Conservation (phyloP, 108 stramenopile species). For the Pseudonitzschia multistriata region DNA sequence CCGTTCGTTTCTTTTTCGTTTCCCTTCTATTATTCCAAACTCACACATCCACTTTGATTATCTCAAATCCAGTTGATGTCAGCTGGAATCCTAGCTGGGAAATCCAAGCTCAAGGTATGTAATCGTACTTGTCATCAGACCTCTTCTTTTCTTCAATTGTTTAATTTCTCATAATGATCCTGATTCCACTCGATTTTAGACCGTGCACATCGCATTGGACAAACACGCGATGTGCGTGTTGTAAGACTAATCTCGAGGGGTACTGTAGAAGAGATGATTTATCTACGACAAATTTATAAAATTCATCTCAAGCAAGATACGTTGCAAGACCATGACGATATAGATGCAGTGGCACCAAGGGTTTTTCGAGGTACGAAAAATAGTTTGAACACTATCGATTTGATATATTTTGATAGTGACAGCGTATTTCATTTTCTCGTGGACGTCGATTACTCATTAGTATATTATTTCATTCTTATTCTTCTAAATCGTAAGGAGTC, state of each 20-base stretch:
- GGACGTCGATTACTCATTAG: not conserved
- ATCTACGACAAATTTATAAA: constrained; percentile 94
- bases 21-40: not conserved
- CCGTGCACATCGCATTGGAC: constrained; percentile 88
- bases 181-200: constrained; percentile 26
- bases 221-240: constrained; percentile 81
- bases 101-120: constrained; percentile 67
- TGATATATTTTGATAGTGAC: not conserved
- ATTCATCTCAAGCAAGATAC: constrained; percentile 85
- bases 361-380: constrained; percentile 50
- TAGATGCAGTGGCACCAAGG: constrained; percentile 35
- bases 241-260: constrained; percentile 79
- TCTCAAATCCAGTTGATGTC: constrained; percentile 52
- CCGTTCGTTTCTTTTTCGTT: not conserved
- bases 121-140: constrained; percentile 29
- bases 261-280: constrained; percentile 93
- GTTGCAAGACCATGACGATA: constrained; percentile 19
- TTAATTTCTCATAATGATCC: not conserved
- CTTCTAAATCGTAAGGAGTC: constrained; percentile 18
- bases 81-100: constrained; percentile 88
- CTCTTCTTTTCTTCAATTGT: not conserved
- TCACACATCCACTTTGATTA: not conserved
- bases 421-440: not conserved
- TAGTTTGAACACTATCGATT: not conserved
- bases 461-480: not conserved